Base-by-base conservation (phyloP, 139 green algal genomes). In the Eudorina sp. region DNA sequence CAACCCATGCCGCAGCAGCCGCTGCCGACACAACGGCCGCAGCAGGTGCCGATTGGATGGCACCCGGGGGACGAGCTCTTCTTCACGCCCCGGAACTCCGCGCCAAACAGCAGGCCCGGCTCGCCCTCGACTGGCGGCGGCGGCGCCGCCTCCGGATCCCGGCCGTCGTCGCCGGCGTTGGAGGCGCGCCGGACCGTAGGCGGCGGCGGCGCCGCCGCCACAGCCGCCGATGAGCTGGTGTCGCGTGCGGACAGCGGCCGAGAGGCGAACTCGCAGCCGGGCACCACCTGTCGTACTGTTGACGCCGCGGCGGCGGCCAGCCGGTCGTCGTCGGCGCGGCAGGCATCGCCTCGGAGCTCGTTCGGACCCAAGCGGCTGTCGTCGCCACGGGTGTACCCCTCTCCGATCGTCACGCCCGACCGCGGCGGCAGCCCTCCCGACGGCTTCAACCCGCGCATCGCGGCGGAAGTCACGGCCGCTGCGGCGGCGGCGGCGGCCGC, bases 381-480 rank as follows among this genome's bases (percentile, higher is more conserved):
- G 3, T 87, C 81, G 31, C 62, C 81, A 8, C 81, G 81, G 1
- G 81, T 87, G 62, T 45, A 87, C 19, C 79, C 79, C 29, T 77
- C 79, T 11, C 81, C 81, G 4, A 5, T 2, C 31, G 13, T 3
- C 81, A 69, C 81, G 45, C 81, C 81, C 11, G n/a, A 68, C 18
- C 62, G 81, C 46, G 43, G 81, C 81, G 66, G n/a, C 81, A 68
- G 62, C 64, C 64, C 81, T 2, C 62, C n/a, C 3, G 64, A 87
- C 3, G 81, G 64, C 31, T 87, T 58, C 45, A 87, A 87, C 81
- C 60, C 81, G 7, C 58, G 79, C 0, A 41, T 23, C 3, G 19
- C 21, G 62, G 23, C 19, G n/a, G n/a, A n/a, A n/a, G n/a, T n/a
- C n/a, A n/a, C n/a, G n/a, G n/a, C n/a, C n/a, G n/a, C n/a, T n/a